Base-by-base conservation (phyloP, 805 yeast species). In the Millerozyma acaciae region DNA sequence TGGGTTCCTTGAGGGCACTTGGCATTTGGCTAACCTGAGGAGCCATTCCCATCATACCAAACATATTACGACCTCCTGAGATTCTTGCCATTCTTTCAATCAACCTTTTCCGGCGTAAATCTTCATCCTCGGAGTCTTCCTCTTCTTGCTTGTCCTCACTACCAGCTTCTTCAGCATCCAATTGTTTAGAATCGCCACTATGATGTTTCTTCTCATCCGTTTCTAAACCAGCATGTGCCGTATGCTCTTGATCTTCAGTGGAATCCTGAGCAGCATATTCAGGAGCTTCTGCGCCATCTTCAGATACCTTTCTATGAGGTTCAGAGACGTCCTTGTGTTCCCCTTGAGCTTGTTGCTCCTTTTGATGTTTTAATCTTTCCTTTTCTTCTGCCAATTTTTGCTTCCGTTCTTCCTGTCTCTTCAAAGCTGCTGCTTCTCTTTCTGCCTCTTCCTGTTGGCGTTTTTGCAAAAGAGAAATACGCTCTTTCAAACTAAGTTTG, bases 31-130 rank as follows among this genome's bases (percentile, higher is more conserved):
- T 69, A 38, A 55, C 67, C 5, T 62, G 65, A 13, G 65, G 51
- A 40, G 72, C 47, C 67, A 65, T 63, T 2, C 80, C 80, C 77
- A 75, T 71, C 81, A 76, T 76, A 27, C 88, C 89, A 58, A 79
- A 73, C 79, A 84, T 75, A 37, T 84, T 81, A 62, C 83, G 73
- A 4, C 88, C 88, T 14, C 96, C 95, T 1, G 97, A 84, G 13
- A 90, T 73, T 48, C 81, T 85, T n/a, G 98, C 97, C 96, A 90
- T 90, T 40, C 97, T 75, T 43, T 84, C 96, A 14, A 94, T 80
- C 33, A 90, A 66, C 5, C 81, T 85, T 30, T 81, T 73, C 47
- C 93, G 75, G 35, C 82, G 75, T 4, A 80, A 68, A 41, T 84
- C 93, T 51, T 84, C 94, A 26, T 77, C 84, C 33, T 84, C 90